Percentiles rank a stretch among this genome's conserved stretches.
phyloP scores from a whole-genome alignment of 768 basidiomycete species.

The Collybiopsis confluens region DNA sequence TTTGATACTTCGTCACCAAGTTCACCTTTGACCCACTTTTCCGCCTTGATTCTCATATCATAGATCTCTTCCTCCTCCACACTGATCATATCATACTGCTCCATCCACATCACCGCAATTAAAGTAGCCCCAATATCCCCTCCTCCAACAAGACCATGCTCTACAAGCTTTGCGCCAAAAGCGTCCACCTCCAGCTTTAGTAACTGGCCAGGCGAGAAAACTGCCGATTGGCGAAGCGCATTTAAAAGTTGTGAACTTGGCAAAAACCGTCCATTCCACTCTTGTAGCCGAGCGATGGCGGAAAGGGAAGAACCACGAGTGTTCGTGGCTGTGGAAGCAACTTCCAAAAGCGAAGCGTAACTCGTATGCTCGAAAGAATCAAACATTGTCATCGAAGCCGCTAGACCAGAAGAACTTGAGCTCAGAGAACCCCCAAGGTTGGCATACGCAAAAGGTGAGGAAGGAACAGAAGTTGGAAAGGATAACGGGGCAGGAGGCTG shows the following conservation, averaged over 20 bases:
- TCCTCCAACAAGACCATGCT: no score
- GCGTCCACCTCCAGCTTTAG: not conserved
- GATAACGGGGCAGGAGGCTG: no score
- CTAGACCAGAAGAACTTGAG: no score
- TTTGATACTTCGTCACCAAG: not conserved
- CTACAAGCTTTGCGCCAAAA: not conserved
- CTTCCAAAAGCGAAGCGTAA: no score
- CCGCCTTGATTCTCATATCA: not conserved
- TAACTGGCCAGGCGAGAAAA: no score
- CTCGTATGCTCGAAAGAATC: no score
- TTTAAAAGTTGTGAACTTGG: not conserved
- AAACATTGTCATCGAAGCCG: no score
- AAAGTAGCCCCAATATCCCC: not conserved
- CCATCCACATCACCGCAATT: conserved; percentile 1
- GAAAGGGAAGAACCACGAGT: not conserved
- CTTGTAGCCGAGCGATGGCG: not conserved
- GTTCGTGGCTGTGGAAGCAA: not conserved
- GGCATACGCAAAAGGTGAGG: no score
- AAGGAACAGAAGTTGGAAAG: no score
- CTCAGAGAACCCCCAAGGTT: no score
- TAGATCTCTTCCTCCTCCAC: not conserved
- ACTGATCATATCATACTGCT: not conserved
- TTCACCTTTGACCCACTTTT: not conserved
- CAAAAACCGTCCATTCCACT: not conserved
- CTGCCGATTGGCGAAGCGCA: not conserved